Percentiles rank a stretch among this genome's conserved stretches.
These are phyloP conservation scores for Wickerhamiella alocasiicola DNA, from an alignment of 805 yeast genomes.

Conservation along the genomic window DNA sequence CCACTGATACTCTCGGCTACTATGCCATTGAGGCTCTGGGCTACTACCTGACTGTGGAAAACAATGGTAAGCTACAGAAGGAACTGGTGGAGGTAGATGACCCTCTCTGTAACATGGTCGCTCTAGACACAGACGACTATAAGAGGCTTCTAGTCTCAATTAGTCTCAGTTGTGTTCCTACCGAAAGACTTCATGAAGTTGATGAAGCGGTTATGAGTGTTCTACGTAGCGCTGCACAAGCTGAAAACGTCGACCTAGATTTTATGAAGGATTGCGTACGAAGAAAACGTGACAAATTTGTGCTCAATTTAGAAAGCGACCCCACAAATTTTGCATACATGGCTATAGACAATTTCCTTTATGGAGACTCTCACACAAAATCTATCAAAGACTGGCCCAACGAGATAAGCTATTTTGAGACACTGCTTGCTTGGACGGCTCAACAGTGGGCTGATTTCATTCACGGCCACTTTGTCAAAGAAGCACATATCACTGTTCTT, in stretches of 20 bases:
- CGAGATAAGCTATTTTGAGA: constrained; percentile 47
- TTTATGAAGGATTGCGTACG: constrained; percentile 58
- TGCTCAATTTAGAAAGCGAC: constrained; percentile 32
- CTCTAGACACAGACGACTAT: constrained; percentile 63
- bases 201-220: constrained; percentile 40
- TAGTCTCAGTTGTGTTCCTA: constrained; percentile 60
- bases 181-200: constrained; percentile 43
- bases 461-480: constrained; percentile 42
- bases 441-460: constrained; percentile 56
- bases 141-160: constrained; percentile 46
- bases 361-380: constrained; percentile 52
- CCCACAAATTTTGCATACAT: constrained; percentile 49
- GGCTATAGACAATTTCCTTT: constrained; percentile 68
- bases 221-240: constrained; percentile 33
- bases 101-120: constrained; percentile 65
- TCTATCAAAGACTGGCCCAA: constrained; percentile 45
- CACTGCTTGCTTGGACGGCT: constrained; percentile 45
- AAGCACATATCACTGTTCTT: constrained; percentile 50
- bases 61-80: constrained; percentile 63
- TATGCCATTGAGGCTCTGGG: constrained; percentile 63
- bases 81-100: constrained; percentile 67
- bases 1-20: constrained; percentile 38
- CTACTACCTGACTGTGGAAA: constrained; percentile 60
- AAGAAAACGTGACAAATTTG: constrained; percentile 47
- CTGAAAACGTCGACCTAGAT: constrained; percentile 43